Evolutionary conservation across 805 yeast genomes (phyloP), one percentile per base, ranked within the genome.

Genomic region (Kuraishia floccosa): DNA sequence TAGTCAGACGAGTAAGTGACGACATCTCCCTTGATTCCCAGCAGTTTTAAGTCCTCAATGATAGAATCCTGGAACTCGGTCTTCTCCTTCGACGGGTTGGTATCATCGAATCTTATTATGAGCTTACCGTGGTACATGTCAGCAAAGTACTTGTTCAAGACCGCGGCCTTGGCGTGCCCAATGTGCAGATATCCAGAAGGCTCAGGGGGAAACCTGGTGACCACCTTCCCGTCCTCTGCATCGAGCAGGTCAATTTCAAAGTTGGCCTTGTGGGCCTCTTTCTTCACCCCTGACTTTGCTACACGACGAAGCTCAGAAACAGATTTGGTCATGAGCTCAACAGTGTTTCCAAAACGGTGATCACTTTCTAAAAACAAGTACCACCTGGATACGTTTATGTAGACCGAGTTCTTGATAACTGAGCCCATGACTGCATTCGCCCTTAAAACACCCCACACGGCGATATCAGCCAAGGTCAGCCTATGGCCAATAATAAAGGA

Each of bases 191-290:
- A 91, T 63, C 99, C 99, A 62, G 94, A 83, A 37, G 99, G 99
- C 65, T 91, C 99, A 41, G 99, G 99, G 31, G 95, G 98, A 76
- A 91, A 91, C 63, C 99, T 81, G 33, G 98, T 93, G 33, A 93
- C 97, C 35, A 91, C 99, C 59, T 87, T 65, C 41, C 99, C 99
- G 35, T 80, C 76, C 48, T 71, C 76, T 36, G 99, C 99, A 53
- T 76, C 93, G 36, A 81, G 82, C 42, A 91, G 72, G 48, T 84
- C 91, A 49, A 91, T 91, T 54, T 87, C 96, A 44, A 81, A 91
- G 57, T 81, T 87, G 39, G 98, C 97, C 63, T 85, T 84, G 68
- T 85, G 93, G 32, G 76, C 65, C 58, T 84, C 91, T 60, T 85
- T 86, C 63, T 79, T 78, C 45, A 77, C 82, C 34, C 68, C 68